Percentiles rank a stretch among this genome's conserved stretches.
Evolutionary conservation across 768 basidiomycete genomes (phyloP).

Genomic region (Trametes maxima): DNA sequence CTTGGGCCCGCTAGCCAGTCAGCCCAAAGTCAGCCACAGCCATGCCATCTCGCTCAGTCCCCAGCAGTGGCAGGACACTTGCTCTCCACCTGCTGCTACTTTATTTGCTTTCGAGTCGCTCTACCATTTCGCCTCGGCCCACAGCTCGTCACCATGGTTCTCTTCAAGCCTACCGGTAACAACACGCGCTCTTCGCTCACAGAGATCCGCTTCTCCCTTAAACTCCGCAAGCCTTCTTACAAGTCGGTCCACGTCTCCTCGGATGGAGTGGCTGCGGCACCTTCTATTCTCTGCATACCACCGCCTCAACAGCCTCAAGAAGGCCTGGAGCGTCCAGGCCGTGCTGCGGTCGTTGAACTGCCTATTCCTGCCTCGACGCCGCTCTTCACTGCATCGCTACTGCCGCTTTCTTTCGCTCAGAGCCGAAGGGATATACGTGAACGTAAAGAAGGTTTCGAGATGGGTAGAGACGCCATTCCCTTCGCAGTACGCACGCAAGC

Average conservation of each 20-base stretch:
- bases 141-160: no score
- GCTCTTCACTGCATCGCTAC: conserved; percentile 1
- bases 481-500: conserved; percentile 11
- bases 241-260: not conserved
- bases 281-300: no score
- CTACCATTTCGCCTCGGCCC: no score
- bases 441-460: conserved; percentile 26
- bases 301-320: not conserved
- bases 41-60: no score
- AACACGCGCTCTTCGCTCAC: not conserved
- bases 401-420: conserved; percentile 18
- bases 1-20: no score
- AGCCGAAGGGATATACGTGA: conserved; percentile 20
- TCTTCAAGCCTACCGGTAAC: not conserved
- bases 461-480: conserved; percentile 1
- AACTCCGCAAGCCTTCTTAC: not conserved
- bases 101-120: no score
- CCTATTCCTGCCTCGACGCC: not conserved
- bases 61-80: no score
- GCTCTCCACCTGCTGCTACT: no score
- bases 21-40: no score
- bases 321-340: no score
- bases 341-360: no score
- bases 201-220: not conserved
- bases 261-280: no score